These are phyloP conservation scores for Magnolia kwangsiensis DNA, from an alignment of 164 flowering plant genomes.

Conservation along the genomic window DNA sequence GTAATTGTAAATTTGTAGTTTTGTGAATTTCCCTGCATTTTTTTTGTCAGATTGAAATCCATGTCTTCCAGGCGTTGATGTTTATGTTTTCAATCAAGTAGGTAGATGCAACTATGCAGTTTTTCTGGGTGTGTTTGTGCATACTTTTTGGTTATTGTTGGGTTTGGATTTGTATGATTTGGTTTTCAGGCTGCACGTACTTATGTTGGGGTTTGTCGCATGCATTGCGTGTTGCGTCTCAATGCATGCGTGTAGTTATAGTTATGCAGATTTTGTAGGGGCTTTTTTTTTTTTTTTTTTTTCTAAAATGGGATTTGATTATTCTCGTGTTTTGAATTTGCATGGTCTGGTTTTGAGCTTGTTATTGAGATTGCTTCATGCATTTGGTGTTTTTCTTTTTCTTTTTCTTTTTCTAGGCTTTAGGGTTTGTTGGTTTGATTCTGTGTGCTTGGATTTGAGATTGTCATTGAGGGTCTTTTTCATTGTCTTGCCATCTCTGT, in stretches of 20 bases:
- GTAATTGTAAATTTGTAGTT: too few species aligned
- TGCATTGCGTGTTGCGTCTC: background rate
- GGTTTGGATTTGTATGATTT: background rate
- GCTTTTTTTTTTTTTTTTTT: background rate
- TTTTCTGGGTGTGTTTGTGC: background rate
- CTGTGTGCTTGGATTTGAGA: too few species aligned
- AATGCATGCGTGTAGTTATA: background rate
- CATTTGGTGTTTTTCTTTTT: background rate
- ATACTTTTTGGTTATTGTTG: conserved; percentile 4
- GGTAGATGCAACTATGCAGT: too few species aligned
- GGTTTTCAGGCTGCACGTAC: background rate
- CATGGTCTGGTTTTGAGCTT: background rate
- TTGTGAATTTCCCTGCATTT: too few species aligned
- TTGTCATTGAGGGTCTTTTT: too few species aligned
- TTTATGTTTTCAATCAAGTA: too few species aligned
- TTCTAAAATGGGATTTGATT: background rate
- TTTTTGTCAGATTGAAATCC: too few species aligned
- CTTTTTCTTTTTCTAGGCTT: too few species aligned
- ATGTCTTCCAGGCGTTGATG: too few species aligned
- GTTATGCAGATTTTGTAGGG: background rate
- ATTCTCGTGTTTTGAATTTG: background rate
- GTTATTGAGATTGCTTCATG: background rate
- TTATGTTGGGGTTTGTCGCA: background rate
- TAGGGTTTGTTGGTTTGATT: too few species aligned
- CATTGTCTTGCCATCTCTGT: too few species aligned